Evolutionary conservation across 2,329 filamentous ascomycete genomes (phyloP).

Genomic region (Neofusicoccum ribis): DNA sequence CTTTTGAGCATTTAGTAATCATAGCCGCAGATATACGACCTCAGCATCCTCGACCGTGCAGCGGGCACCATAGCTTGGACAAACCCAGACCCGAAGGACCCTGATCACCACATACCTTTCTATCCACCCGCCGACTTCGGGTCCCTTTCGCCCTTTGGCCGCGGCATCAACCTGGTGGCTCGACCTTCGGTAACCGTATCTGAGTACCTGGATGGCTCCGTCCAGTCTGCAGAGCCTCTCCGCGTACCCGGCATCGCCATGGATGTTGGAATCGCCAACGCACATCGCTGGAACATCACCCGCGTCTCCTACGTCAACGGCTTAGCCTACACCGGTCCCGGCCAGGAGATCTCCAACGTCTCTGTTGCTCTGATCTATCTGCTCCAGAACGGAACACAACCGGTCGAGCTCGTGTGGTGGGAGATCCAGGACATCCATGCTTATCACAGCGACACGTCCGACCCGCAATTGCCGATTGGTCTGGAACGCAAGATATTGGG

Average conservation of each 20-base stretch:
- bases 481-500: background rate
- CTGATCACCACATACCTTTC: background rate
- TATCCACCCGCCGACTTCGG: background rate
- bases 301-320: constrained; percentile 12
- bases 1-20: background rate
- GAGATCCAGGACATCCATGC: background rate
- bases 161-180: background rate
- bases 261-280: background rate
- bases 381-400: background rate
- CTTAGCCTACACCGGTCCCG: background rate
- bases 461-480: background rate
- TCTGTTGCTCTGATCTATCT: background rate
- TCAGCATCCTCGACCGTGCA: background rate
- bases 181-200: constrained; percentile 1
- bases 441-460: background rate
- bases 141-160: background rate
- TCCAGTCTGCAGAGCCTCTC: background rate
- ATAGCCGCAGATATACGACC: constrained; percentile 6
- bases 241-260: background rate
- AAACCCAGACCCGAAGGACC: background rate
- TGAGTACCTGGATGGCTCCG: background rate
- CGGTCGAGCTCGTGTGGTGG: constrained; percentile 5
- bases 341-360: background rate
- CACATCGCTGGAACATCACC: constrained; percentile 2
- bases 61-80: background rate